Evolutionary conservation across 257 asterid species (phyloP), one percentile per base, ranked within the genome.

Genomic region (Ilex aquifolium): DNA sequence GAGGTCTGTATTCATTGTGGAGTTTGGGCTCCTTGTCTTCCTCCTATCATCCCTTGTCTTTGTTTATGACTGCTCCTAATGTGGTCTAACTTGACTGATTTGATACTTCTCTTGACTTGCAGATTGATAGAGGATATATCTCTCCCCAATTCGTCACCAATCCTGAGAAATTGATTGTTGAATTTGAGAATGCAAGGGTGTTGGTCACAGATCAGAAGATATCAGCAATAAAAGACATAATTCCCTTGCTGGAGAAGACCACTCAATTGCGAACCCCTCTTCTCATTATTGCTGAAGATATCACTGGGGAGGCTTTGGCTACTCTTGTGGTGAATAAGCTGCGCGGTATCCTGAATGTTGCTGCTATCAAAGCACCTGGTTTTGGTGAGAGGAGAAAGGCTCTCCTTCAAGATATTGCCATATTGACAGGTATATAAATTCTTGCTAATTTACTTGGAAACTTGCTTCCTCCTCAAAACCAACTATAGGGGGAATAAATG

Each of bases 371-470:
- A 21, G 57, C 57, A 53, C 57, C 57, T 53, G 31, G 57, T 53
- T 53, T 53, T 53, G 57, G 57, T 17, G 57, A 53, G 57, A 53
- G 57, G 31, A 53, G 57, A 53, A 53, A 53, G 57, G 57, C 57
- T 14, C 30, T 53, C 11, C 57, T 53, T 21, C 57, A 53, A 53
- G 57, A 53, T 10, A 53, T 53, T 53, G 57, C 57, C 27, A 53
- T 53, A 10, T 8, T 53, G 57, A 53, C 57, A 53, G 57, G 57
- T 53, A 53, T 14, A 53, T 14, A 46, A 42, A 46, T 46, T 10
- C 52, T 46, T 46, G 52, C 6, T 46, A 21, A 21, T 1, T 36
- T 36, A 7, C 42, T 36, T 36, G 42, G 8, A 36, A 36, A 36
- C 7, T 36, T 36, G 42, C 2, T 36, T 36, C 42, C 42, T 4